phyloP scores from a whole-genome alignment of 2,329 filamentous ascomycete species.

The Botrytis byssoidea region DNA sequence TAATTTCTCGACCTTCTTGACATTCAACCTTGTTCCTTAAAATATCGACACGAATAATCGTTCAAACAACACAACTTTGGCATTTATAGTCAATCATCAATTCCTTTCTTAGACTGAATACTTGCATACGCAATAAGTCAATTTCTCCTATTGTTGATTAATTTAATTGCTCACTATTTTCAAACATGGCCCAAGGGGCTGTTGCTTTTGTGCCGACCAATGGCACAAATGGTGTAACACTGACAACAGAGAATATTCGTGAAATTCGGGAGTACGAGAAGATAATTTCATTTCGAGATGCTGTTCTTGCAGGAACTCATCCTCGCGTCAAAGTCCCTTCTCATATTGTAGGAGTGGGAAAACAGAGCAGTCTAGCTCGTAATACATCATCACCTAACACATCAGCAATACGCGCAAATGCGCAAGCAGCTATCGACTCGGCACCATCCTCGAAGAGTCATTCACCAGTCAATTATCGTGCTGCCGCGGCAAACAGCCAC shows the following conservation, averaged over 20 bases:
- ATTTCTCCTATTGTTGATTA: slow-evolving; percentile 21
- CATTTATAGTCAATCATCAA: background rate
- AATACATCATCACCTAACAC: slow-evolving; percentile 31
- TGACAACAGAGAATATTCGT: slow-evolving; percentile 50
- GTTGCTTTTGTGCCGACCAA: slow-evolving; percentile 38
- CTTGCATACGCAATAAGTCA: slow-evolving; percentile 14
- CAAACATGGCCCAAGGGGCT: slow-evolving; percentile 40
- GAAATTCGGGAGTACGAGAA: slow-evolving; percentile 72
- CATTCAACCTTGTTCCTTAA: background rate
- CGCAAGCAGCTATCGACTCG: slow-evolving; percentile 28
- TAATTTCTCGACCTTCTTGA: slow-evolving; percentile 13
- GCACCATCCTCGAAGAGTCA: slow-evolving; percentile 29
- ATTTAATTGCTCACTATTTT: slow-evolving; percentile 28
- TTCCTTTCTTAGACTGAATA: slow-evolving; percentile 8
- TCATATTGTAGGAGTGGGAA: slow-evolving; percentile 41
- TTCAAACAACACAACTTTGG: slow-evolving; percentile 13
- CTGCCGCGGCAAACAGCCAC: slow-evolving; percentile 38
- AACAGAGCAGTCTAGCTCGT: slow-evolving; percentile 30
- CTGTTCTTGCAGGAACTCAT: slow-evolving; percentile 75
- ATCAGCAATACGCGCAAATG: slow-evolving; percentile 31
- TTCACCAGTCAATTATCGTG: slow-evolving; percentile 33
- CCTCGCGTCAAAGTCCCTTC: slow-evolving; percentile 57
- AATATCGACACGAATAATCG: background rate
- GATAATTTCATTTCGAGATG: slow-evolving; percentile 77
- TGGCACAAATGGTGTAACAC: slow-evolving; percentile 36